Percentiles rank a stretch among this genome's conserved stretches.
Evolutionary conservation across 2,329 filamentous ascomycete genomes (phyloP).

Genomic region (Trichoderma cornu-damae): DNA sequence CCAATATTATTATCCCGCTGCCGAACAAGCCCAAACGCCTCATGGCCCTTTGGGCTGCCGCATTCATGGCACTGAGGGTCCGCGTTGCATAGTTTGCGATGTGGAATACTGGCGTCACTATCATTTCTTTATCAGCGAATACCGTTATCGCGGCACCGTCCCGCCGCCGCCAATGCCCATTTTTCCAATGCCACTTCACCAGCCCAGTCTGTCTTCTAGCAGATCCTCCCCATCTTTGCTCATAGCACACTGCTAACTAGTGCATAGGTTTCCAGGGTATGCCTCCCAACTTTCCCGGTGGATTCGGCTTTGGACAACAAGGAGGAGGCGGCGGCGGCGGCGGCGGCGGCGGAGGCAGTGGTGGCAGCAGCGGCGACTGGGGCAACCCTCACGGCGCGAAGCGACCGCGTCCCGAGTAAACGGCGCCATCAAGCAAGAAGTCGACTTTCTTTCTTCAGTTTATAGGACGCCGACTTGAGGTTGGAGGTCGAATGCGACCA

Average conservation of each 20-base stretch:
- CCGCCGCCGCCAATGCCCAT: slow-evolving; percentile 6
- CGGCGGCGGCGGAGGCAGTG: slow-evolving; percentile 25
- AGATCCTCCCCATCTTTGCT: not conserved
- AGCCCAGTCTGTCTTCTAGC: not conserved
- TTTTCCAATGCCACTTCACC: slow-evolving; percentile 3
- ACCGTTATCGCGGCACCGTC: not conserved
- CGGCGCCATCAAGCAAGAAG: not conserved
- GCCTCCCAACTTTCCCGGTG: slow-evolving; percentile 66
- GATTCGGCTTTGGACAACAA: slow-evolving; percentile 58
- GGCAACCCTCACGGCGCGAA: slow-evolving; percentile 82
- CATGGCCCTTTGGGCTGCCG: not conserved
- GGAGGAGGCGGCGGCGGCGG: slow-evolving; percentile 37
- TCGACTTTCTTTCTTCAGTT: not conserved
- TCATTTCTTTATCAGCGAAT: not conserved
- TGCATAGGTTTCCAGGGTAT: slow-evolving; percentile 59
- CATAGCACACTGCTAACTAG: slow-evolving; percentile 22
- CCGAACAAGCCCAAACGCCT: not conserved
- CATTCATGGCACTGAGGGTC: not conserved
- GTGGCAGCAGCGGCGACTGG: slow-evolving; percentile 50
- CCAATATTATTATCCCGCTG: not conserved
- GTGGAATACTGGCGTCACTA: slow-evolving; percentile 12
- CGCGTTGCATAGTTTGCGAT: not conserved
- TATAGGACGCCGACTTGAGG: not conserved
- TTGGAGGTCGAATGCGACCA: not conserved
- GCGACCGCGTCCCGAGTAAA: slow-evolving; percentile 66